Evolutionary conservation across 2,329 filamentous ascomycete species (phyloP).

Genomic region (Rugonectria rugulosa): DNA sequence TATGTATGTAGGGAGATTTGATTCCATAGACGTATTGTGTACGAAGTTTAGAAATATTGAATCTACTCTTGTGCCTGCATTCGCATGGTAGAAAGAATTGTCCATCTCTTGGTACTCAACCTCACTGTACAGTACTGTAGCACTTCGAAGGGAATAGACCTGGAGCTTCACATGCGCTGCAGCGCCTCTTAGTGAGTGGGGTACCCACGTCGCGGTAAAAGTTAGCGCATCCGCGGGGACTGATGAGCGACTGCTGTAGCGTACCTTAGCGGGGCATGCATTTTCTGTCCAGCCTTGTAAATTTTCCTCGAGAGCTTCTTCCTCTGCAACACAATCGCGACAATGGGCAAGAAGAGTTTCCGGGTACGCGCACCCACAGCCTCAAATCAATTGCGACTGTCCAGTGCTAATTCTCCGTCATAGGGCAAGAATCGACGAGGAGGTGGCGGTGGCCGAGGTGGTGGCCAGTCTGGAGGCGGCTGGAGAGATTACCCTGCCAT

Average conservation of each 20-base stretch:
- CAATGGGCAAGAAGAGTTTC: conserved; percentile 49
- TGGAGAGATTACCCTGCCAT: conserved; percentile 55
- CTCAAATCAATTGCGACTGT: conserved; percentile 17
- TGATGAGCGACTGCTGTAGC: conserved; percentile 21
- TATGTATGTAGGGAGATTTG: no score
- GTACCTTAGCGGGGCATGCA: conserved; percentile 28
- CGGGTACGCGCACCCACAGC: conserved; percentile 37
- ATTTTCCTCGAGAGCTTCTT: conserved; percentile 38
- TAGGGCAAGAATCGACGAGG: conserved; percentile 49
- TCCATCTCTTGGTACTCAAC: no score
- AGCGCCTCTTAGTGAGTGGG: no score
- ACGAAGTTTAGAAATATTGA: no score
- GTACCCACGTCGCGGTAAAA: neutral
- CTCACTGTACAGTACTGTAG: no score
- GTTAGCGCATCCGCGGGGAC: conserved; percentile 34
- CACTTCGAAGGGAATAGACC: neutral
- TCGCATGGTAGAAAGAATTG: no score
- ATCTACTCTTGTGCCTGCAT: no score
- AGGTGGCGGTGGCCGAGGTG: conserved; percentile 46
- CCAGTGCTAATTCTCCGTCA: conserved; percentile 25
- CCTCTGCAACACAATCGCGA: conserved; percentile 37
- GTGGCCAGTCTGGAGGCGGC: conserved; percentile 31
- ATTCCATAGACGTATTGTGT: no score
- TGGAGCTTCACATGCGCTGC: conserved; percentile 16
- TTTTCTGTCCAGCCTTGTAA: conserved; percentile 29